Evolutionary conservation across 768 basidiomycete species (phyloP).

Genomic region (Kwoniella botswanensis): DNA sequence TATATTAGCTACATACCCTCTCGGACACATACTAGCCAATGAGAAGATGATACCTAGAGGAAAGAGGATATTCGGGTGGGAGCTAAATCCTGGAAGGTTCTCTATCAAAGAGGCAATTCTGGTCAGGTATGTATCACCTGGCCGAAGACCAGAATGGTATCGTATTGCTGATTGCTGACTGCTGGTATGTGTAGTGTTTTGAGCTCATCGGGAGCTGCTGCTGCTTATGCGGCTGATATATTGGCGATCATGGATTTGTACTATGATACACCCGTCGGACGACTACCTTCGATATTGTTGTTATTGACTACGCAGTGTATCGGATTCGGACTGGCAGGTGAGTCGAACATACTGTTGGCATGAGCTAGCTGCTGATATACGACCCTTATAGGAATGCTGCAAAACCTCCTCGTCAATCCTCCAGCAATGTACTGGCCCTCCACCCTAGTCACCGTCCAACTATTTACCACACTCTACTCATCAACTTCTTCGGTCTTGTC

Average conservation of each 20-base stretch:
- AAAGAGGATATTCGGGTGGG: constrained; percentile 32
- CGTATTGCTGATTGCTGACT: not conserved
- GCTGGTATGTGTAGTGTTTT: constrained; percentile 38
- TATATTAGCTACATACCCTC: constrained; percentile 56
- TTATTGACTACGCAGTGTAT: constrained; percentile 59
- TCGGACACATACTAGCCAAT: constrained; percentile 54
- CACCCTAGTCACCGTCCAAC: constrained; percentile 54
- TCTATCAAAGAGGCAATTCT: constrained; percentile 57
- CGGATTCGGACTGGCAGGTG: constrained; percentile 58
- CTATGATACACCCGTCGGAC: constrained; percentile 50
- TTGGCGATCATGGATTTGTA: constrained; percentile 58
- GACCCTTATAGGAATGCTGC: constrained; percentile 48
- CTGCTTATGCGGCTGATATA: constrained; percentile 59
- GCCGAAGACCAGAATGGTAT: not conserved
- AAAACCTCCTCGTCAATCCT: constrained; percentile 56
- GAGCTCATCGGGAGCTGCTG: constrained; percentile 49
- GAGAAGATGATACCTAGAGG: constrained; percentile 35
- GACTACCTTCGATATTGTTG: constrained; percentile 51
- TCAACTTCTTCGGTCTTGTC: constrained; percentile 30
- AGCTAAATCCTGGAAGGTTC: constrained; percentile 56
- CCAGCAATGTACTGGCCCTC: constrained; percentile 58
- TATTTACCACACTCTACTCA: constrained; percentile 57
- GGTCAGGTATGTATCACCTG: constrained; percentile 43
- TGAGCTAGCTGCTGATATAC: not conserved
- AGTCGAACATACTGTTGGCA: not conserved